phyloP scores from a whole-genome alignment of 2,329 filamentous ascomycete species.

The Epichloe sibirici region DNA sequence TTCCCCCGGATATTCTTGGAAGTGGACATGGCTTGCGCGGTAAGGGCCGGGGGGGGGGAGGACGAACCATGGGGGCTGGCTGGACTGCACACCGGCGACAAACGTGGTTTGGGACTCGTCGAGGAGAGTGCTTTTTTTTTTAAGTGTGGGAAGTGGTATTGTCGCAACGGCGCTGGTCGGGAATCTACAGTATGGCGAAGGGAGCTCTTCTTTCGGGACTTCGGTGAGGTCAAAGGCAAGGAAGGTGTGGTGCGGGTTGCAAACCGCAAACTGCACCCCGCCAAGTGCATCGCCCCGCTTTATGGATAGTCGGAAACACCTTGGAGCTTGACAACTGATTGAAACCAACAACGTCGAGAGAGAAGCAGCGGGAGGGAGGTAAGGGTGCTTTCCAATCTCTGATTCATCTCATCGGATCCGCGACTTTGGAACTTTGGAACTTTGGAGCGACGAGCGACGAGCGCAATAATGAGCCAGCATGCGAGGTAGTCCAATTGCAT shows the following conservation, averaged over 20 bases:
- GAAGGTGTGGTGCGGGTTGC: background rate
- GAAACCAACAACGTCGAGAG: no score
- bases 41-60: no score
- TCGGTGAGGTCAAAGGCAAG: background rate
- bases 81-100: background rate
- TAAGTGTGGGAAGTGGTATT: background rate
- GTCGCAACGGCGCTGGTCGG: background rate
- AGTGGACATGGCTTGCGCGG: no score
- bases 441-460: background rate
- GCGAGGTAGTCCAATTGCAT: conserved; percentile 21
- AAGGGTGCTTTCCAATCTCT: no score
- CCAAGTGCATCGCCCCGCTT: conserved; percentile 18
- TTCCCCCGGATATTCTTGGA: no score
- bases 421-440: background rate
- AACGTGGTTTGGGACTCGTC: background rate
- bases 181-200: background rate
- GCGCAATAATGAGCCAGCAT: conserved; percentile 10
- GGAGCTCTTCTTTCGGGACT: background rate
- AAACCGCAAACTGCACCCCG: conserved; percentile 9
- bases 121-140: background rate
- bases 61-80: background rate
- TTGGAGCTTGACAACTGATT: background rate
- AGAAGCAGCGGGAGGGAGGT: no score
- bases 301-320: background rate
- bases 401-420: no score